phyloP scores from a whole-genome alignment of 2,329 filamentous ascomycete species.

The Diaporthe humulicola region DNA sequence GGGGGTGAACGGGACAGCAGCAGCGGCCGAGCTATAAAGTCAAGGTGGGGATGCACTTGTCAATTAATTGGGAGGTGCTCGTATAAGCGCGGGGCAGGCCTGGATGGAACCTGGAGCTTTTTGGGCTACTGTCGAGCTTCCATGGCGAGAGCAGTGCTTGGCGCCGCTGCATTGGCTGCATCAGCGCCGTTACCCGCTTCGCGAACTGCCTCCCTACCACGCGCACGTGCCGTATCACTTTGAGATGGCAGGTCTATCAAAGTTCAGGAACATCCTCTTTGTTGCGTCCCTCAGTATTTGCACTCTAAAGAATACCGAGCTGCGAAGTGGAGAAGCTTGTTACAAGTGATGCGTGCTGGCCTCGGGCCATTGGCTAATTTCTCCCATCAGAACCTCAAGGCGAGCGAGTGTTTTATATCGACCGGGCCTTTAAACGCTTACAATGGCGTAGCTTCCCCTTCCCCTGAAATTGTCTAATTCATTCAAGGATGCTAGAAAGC shows the following conservation, averaged over 20 bases:
- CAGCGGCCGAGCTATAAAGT: slow-evolving; percentile 3
- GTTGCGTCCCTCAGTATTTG: no score
- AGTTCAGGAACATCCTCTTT: no score
- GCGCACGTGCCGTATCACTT: slow-evolving; percentile 16
- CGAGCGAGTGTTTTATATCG: neutral
- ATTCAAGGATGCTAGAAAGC: neutral
- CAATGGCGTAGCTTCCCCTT: neutral
- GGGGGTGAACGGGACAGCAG: slow-evolving; percentile 7
- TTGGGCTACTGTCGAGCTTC: neutral
- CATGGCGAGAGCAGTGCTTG: neutral
- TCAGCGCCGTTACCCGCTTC: neutral
- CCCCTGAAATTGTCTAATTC: neutral
- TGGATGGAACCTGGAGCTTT: slow-evolving; percentile 2
- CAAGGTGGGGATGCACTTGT: slow-evolving; percentile 15
- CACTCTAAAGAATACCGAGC: neutral
- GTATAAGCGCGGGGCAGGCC: slow-evolving; percentile 8
- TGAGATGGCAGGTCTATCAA: neutral
- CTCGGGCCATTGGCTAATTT: neutral
- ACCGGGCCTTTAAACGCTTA: neutral
- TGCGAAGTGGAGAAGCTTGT: neutral
- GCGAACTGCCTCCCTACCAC: neutral
- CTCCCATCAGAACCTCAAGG: neutral
- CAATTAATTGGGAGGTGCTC: slow-evolving; percentile 18
- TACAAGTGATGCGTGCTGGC: no score
- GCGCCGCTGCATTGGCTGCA: slow-evolving; percentile 1